Conservation (phyloP, 2,329 filamentous ascomycete species). For the Colletotrichum scovillei region DNA sequence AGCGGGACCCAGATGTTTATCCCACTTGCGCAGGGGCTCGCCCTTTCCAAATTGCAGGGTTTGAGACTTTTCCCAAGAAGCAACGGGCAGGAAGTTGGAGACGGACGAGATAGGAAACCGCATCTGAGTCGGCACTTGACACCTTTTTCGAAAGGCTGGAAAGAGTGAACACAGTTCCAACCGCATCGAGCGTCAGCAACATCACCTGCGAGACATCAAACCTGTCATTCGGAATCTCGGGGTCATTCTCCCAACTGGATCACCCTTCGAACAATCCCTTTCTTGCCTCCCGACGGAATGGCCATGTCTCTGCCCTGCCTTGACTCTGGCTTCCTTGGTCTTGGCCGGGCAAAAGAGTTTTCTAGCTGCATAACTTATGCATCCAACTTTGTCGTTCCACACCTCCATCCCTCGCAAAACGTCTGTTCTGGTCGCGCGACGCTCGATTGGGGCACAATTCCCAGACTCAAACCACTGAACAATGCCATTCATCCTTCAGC, state of each 20-base stretch:
- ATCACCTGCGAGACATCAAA: background rate
- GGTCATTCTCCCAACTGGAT: background rate
- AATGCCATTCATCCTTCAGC: constrained; percentile 10
- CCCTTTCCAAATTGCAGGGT: constrained; percentile 11
- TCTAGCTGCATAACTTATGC: constrained; percentile 15
- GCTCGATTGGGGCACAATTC: background rate
- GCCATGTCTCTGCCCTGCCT: background rate
- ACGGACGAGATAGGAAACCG: background rate
- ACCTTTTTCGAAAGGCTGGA: background rate
- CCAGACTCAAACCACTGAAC: background rate
- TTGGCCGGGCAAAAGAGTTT: constrained; percentile 9
- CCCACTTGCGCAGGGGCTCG: constrained; percentile 23
- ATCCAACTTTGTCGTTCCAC: background rate
- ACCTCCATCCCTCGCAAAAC: background rate
- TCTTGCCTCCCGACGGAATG: constrained; percentile 29
- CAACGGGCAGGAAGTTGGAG: constrained; percentile 10
- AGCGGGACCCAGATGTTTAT: constrained; percentile 9
- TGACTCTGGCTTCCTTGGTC: background rate
- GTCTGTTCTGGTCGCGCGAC: background rate
- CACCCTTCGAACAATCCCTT: constrained; percentile 25
- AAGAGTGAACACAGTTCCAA: background rate
- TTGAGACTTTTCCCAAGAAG: background rate
- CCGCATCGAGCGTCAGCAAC: background rate
- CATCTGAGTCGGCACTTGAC: background rate
- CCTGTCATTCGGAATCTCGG: background rate